Evolutionary conservation across 169 alveolate genomes (phyloP).

Genomic region (Eimeria tenella): DNA sequence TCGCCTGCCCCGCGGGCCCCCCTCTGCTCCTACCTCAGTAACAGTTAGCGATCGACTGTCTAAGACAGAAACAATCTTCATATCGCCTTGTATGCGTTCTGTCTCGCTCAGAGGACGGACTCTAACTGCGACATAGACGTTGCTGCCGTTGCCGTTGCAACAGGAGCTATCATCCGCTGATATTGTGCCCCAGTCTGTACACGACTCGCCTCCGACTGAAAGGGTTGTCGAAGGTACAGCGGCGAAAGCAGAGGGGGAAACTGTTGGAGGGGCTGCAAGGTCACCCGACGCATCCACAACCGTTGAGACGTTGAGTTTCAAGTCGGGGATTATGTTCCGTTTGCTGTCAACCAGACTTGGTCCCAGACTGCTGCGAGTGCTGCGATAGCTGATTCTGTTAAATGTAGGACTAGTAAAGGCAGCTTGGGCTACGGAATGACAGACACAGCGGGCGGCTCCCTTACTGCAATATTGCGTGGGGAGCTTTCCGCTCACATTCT

Average conservation of each 20-base stretch:
- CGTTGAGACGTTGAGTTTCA: neutral
- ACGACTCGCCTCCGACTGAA: conserved; percentile 24
- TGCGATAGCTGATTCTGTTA: conserved; percentile 16
- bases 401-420: neutral
- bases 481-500: neutral
- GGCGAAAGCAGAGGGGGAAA: neutral
- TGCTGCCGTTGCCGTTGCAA: conserved; percentile 32
- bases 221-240: neutral
- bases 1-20: conserved; percentile 75
- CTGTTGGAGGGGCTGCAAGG: neutral
- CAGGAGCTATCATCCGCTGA: conserved; percentile 18
- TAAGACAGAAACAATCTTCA: neutral
- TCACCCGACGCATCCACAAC: neutral
- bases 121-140: conserved; percentile 80
- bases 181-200: conserved; percentile 44
- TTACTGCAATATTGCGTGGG: neutral
- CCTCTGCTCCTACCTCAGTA: conserved; percentile 41
- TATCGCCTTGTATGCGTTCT: neutral
- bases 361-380: conserved; percentile 24
- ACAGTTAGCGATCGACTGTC: conserved; percentile 3
- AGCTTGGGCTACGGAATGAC: neutral
- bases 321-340: neutral
- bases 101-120: conserved; percentile 67
- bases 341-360: neutral
- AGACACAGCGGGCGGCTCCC: neutral